These are phyloP conservation scores for Mucor sp. DNA, from an alignment of 371 early-diverging fungal genomes.

Conservation along the genomic window DNA sequence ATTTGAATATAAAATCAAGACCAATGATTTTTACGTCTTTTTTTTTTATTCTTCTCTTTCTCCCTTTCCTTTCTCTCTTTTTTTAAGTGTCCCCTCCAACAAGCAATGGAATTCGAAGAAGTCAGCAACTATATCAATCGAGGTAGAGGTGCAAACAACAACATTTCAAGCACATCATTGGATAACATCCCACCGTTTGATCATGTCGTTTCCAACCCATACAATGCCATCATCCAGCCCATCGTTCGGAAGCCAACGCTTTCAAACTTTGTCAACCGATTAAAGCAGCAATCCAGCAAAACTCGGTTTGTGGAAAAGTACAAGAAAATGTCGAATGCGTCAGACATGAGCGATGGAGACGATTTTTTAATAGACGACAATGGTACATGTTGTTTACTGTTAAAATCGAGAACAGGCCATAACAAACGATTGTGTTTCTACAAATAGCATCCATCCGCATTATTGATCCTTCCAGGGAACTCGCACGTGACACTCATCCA, in stretches of 20 bases:
- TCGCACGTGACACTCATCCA: not conserved
- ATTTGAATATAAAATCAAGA: not conserved
- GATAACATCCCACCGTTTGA: not conserved
- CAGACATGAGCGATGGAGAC: constrained; percentile 1
- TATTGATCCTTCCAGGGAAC: constrained; percentile 3
- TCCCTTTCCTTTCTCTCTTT: not conserved
- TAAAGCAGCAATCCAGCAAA: constrained; percentile 27
- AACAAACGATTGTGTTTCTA: not conserved
- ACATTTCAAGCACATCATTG: not conserved
- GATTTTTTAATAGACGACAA: constrained; percentile 3
- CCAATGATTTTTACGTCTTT: not conserved
- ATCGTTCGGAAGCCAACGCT: constrained; percentile 18
- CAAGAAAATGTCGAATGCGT: constrained; percentile 7
- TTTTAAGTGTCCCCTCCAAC: not conserved
- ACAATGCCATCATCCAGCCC: not conserved
- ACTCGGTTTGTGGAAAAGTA: constrained; percentile 18
- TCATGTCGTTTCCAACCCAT: not conserved
- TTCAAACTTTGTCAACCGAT: constrained; percentile 15
- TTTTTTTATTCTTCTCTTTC: not conserved
- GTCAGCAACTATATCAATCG: not conserved
- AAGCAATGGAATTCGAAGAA: constrained; percentile 17
- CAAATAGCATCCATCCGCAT: constrained; percentile 8
- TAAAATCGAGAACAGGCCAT: not conserved
- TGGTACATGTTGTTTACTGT: not conserved
- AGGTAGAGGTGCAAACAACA: not conserved